A percentile compares a stretch with the other conserved stretches of the same genome.
phyloP scores from a whole-genome alignment of 305 asterid species.

The Euphrasia arctica region DNA sequence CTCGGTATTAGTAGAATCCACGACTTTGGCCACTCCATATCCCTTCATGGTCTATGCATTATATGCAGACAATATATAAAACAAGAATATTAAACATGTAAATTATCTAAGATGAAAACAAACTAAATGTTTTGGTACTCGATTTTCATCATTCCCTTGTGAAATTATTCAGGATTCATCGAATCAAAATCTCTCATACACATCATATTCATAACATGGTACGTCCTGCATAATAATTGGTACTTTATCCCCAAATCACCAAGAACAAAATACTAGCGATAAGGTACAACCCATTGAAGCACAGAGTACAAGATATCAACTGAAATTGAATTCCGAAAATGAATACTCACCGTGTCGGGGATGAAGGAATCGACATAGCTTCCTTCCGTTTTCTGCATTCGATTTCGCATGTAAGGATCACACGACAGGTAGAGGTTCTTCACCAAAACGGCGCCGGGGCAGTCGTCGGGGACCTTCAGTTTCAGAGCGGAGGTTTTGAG shows the following conservation, averaged over 20 bases:
- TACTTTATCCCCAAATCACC: neutral
- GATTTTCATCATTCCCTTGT: no score
- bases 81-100: neutral
- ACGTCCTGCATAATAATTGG: neutral
- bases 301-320: neutral
- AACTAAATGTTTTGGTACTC: no score
- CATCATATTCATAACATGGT: neutral
- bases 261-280: no score
- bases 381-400: conserved; percentile 39
- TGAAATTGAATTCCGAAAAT: no score
- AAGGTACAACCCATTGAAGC: neutral
- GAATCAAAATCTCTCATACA: neutral
- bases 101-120: no score
- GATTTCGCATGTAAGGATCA: conserved; percentile 59
- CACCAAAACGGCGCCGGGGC: conserved; percentile 41
- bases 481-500: conserved; percentile 17
- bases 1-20: conserved; percentile 47
- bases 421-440: conserved; percentile 68
- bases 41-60: conserved; percentile 45
- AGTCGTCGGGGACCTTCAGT: neutral
- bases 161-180: neutral
- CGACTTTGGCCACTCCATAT: conserved; percentile 44
- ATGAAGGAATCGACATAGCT: conserved; percentile 32
- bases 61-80: conserved; percentile 3
- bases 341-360: conserved; percentile 49